Evolutionary conservation across 176 grass and related monocot genomes (phyloP), one percentile per base, ranked within the genome.

Genomic region (Oryza rufipogon): DNA sequence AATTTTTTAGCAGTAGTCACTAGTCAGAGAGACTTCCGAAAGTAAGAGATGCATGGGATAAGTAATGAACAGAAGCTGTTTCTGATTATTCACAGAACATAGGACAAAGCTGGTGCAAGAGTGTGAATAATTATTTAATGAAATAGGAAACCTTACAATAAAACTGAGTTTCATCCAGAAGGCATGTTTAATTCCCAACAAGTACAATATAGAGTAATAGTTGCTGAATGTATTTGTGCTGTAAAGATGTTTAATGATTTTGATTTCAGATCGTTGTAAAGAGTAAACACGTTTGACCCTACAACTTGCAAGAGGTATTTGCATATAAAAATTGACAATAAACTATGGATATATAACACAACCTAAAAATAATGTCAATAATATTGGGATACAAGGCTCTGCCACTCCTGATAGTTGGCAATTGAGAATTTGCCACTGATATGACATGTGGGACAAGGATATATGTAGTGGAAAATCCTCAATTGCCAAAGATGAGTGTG

Each of bases 1-100:
- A 77, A 36, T 78, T 44, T 63, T 76, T 65, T 13, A 2, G 10
- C 71, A 85, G 42, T 63, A 38, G 56, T 88, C 28, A 86, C 69
- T 63, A 38, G 56, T 88, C 28, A 86, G 74, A 20, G 15, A 65
- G 47, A 30, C 34, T 77, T 77, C 72, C 52, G 6, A 56, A 72
- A 9, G 17, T 64, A 85, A 60, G 52, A 30, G 36, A 41, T 65
- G 3, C 25, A 33, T 19, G 22, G 25, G 60, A 70, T 38, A 63
- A 67, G 30, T 79, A 58, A 83, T 72, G 30, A 54, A 71, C 77
- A 22, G 12, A 23, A 67, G 34, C 8, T 36, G 30, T 76, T 76
- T 58, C 9, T 75, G 17, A 48, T 48, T 41, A 65, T 51, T 52
- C 6, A 32, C 25, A 28, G 34, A 25, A 76, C 48, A 78, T 11